Percentiles rank a stretch among this genome's conserved stretches.
phyloP scores from a whole-genome alignment of 2,329 filamentous ascomycete species.

The Clarireedia paspali region DNA sequence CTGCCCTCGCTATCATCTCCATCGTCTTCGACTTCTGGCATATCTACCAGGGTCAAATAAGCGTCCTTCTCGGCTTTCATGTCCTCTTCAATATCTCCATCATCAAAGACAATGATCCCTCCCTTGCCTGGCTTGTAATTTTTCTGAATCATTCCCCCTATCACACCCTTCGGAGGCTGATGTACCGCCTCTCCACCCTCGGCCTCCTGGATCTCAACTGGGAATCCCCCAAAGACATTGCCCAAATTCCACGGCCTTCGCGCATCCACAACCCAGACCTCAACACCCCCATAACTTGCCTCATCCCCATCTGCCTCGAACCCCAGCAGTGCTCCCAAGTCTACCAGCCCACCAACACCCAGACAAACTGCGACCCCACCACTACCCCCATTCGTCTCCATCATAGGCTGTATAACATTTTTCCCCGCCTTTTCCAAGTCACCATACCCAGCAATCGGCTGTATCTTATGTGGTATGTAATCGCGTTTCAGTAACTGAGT shows the following conservation, averaged over 20 bases:
- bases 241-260: conserved; percentile 89
- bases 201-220: conserved; percentile 39
- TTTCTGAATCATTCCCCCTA: conserved; percentile 62
- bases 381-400: conserved; percentile 71
- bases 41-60: conserved; percentile 77
- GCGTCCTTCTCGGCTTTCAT: conserved; percentile 68
- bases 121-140: conserved; percentile 72
- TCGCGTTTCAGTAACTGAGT: conserved; percentile 92
- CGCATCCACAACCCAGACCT: conserved; percentile 91
- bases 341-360: conserved; percentile 85
- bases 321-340: conserved; percentile 72
- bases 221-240: conserved; percentile 80
- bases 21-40: conserved; percentile 72
- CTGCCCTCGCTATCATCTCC: conserved; percentile 42
- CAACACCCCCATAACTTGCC: conserved; percentile 69
- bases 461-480: conserved; percentile 96
- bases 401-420: conserved; percentile 78
- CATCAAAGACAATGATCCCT: conserved; percentile 89
- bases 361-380: conserved; percentile 89
- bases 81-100: conserved; percentile 88
- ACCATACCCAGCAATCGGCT: conserved; percentile 86
- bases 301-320: conserved; percentile 61
- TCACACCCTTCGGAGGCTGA: conserved; percentile 57
- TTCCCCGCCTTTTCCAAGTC: conserved; percentile 76
- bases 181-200: conserved; percentile 33